phyloP scores from a whole-genome alignment of 129 eudicot genomes.

The Escallonia rubra region DNA sequence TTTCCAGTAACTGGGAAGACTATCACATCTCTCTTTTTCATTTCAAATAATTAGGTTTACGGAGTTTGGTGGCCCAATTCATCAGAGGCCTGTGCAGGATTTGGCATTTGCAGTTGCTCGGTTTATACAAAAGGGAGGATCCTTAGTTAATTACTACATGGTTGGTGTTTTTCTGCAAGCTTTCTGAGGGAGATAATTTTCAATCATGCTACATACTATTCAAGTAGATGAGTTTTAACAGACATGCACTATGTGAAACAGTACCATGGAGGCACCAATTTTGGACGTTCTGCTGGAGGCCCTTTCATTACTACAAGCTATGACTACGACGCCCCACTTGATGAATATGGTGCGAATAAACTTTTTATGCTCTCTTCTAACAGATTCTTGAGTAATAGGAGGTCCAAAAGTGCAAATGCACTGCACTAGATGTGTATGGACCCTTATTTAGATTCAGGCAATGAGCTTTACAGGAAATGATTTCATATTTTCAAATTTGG shows the following conservation, averaged over 20 bases:
- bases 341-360: constrained; percentile 70
- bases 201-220: too few species aligned
- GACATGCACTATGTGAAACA: constrained; percentile 20
- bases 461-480: too few species aligned
- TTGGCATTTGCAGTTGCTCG: constrained; percentile 90
- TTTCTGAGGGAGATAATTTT: not conserved
- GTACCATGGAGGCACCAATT: constrained; percentile 98
- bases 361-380: not conserved
- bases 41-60: constrained; percentile 51
- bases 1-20: not conserved
- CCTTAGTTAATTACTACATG: constrained; percentile 88
- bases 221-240: too few species aligned
- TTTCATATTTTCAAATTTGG: too few species aligned
- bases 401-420: too few species aligned
- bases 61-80: constrained; percentile 69
- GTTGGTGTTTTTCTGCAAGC: constrained; percentile 31
- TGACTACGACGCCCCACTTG: constrained; percentile 98
- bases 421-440: too few species aligned
- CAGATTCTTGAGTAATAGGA: not conserved
- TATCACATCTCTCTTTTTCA: not conserved
- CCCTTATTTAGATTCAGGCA: too few species aligned
- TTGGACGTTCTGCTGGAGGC: constrained; percentile 98
- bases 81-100: constrained; percentile 83
- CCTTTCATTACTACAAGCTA: constrained; percentile 96
- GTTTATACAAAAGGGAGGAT: constrained; percentile 80